These are phyloP conservation scores for Paramecium bursaria DNA, from an alignment of 73 alveolate species.

Conservation along the genomic window DNA sequence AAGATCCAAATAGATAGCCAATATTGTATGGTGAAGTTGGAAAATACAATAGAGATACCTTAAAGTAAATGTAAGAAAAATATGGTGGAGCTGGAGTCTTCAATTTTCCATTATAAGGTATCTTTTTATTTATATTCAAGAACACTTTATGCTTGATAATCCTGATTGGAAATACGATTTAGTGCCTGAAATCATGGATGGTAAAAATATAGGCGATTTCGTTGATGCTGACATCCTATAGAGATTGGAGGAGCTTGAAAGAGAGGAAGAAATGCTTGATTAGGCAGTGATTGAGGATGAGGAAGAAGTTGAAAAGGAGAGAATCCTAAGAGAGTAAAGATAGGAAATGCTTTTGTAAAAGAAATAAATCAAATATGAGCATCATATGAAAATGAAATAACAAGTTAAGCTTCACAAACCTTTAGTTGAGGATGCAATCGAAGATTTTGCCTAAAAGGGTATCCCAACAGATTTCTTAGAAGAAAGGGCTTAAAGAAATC, in stretches of 20 bases:
- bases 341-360: slow-evolving; percentile 74
- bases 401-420: slow-evolving; percentile 76
- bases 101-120: slow-evolving; percentile 79
- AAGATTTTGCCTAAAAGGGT: slow-evolving; percentile 76
- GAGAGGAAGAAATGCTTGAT: slow-evolving; percentile 94
- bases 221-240: slow-evolving; percentile 96
- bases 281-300: slow-evolving; percentile 79
- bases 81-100: slow-evolving; percentile 98
- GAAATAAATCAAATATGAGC: slow-evolving; percentile 73
- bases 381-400: slow-evolving; percentile 74
- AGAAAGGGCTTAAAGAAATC: slow-evolving; percentile 75
- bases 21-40: slow-evolving; percentile 82
- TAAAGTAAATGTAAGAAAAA: slow-evolving; percentile 89
- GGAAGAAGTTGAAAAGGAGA: slow-evolving; percentile 68
- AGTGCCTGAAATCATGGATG: slow-evolving; percentile 99
- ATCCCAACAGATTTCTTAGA: slow-evolving; percentile 27
- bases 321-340: slow-evolving; percentile 58
- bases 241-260: slow-evolving; percentile 95
- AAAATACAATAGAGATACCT: slow-evolving; percentile 79
- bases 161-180: slow-evolving; percentile 99
- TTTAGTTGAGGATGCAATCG: slow-evolving; percentile 75
- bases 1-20: slow-evolving; percentile 76
- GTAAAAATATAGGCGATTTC: slow-evolving; percentile 98
- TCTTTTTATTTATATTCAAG: slow-evolving; percentile 23
- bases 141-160: slow-evolving; percentile 82